Percentiles rank a stretch among this genome's conserved stretches.
These are phyloP conservation scores for Pyrenopolyporus hunteri DNA, from an alignment of 495 filamentous ascomycete genomes.

Conservation along the genomic window DNA sequence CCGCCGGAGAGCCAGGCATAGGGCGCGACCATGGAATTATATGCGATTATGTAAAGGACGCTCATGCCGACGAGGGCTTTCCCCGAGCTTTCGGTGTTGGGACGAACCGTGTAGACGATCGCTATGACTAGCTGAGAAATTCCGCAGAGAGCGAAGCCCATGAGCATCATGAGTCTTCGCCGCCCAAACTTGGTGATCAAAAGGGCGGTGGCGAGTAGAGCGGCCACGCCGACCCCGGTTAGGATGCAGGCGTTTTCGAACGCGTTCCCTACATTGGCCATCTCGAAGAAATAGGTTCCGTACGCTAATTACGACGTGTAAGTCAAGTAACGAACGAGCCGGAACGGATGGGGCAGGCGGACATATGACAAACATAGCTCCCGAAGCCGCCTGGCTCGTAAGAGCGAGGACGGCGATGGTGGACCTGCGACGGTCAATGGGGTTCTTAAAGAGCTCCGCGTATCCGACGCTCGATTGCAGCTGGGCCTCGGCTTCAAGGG, in stretches of 20 bases:
- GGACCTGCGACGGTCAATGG: conserved; percentile 59
- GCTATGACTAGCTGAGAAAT: conserved; percentile 62
- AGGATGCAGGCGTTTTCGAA: conserved; percentile 66
- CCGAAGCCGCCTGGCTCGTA: conserved; percentile 62
- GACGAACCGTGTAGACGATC: conserved; percentile 57
- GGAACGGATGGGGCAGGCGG: conserved; percentile 5
- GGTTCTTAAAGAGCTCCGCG: conserved; percentile 60
- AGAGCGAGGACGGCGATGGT: conserved; percentile 57
- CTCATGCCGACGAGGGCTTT: conserved; percentile 61
- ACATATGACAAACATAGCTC: conserved; percentile 67
- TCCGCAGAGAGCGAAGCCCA: conserved; percentile 60
- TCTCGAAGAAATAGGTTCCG: conserved; percentile 70
- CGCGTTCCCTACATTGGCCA: conserved; percentile 63
- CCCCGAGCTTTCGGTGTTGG: conserved; percentile 53
- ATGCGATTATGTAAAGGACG: conserved; percentile 62
- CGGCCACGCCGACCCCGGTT: conserved; percentile 60
- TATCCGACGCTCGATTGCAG: conserved; percentile 50
- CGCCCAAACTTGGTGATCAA: conserved; percentile 62
- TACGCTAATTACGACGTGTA: conserved; percentile 54
- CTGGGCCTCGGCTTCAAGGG: conserved; percentile 57
- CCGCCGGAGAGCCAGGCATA: conserved; percentile 68
- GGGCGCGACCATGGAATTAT: conserved; percentile 60
- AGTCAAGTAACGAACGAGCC: not conserved
- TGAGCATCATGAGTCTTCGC: conserved; percentile 58
- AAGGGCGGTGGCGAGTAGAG: conserved; percentile 59